Conservation (phyloP, 805 yeast species). For the Candida qinlingensis region DNA sequence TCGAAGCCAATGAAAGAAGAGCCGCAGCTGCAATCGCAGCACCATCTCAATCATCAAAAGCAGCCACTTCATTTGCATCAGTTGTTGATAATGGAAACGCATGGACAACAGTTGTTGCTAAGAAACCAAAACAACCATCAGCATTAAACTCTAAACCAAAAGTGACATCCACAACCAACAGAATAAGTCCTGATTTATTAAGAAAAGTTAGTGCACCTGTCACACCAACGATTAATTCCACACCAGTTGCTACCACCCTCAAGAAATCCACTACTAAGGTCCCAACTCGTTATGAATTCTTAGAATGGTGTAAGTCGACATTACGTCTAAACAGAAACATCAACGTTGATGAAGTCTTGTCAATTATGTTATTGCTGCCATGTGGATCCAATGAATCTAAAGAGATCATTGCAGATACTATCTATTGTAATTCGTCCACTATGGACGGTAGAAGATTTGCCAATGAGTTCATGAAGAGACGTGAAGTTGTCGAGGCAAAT, state of each 20-base stretch:
- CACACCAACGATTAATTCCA: not conserved
- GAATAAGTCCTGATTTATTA: constrained; percentile 29
- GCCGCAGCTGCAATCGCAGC: not conserved
- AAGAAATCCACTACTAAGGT: constrained; percentile 23
- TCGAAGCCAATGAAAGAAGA: constrained; percentile 9
- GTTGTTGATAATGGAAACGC: constrained; percentile 15
- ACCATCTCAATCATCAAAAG: too few relatives aligned
- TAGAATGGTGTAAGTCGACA: constrained; percentile 67
- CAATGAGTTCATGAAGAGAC: constrained; percentile 76
- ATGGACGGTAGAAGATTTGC: constrained; percentile 97
- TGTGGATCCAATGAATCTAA: constrained; percentile 57
- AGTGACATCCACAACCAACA: constrained; percentile 11
- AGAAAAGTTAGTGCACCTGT: constrained; percentile 33
- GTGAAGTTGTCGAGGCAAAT: constrained; percentile 60
- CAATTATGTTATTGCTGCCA: constrained; percentile 78
- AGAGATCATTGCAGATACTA: constrained; percentile 87
- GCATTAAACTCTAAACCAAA: constrained; percentile 7
- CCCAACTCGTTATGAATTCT: constrained; percentile 50
- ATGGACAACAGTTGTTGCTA: constrained; percentile 36
- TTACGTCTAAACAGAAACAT: constrained; percentile 70
- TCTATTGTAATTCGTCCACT: constrained; percentile 80
- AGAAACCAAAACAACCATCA: constrained; percentile 13
- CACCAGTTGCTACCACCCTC: constrained; percentile 5
- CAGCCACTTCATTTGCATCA: constrained; percentile 18
- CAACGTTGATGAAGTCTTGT: constrained; percentile 70